Evolutionary conservation across 2,329 filamentous ascomycete genomes (phyloP), one percentile per base, ranked within the genome.

Genomic region (Ambrosiella beaveri): DNA sequence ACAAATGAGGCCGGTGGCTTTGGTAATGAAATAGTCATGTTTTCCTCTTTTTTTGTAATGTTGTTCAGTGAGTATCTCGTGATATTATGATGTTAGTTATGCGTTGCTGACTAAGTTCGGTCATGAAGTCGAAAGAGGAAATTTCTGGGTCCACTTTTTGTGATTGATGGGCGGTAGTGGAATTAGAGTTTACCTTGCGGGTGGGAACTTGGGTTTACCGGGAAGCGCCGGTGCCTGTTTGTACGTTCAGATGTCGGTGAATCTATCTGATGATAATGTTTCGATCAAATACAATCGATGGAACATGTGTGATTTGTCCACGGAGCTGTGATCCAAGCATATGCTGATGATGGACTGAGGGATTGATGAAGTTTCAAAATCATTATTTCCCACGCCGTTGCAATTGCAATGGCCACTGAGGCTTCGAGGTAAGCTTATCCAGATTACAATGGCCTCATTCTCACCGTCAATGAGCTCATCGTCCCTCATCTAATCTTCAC

Each of bases 1-100:
- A 70, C 54, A 17, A 41, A 49, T 41, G 40, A 56, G 9, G 54
- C 27, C 17, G 39, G 15, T 27, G 38, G 17, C 37, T 19, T 11
- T n/a, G 44, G n/a, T 37, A 51, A 12, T 51, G 53, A 55, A 27
- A 4, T 4, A 5, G 27, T 4, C 27, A 27, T 27, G 27, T 27
- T 27, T 27, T 27, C 3, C 3, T 27, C 27, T 27, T 27, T 27
- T 4, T 27, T 2, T 47, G 44, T n/a, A 17, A 47, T 8, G 44
- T 47, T 15, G 44, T 17, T 8, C 7, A 15, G 44, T 47, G 8
- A 5, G 44, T 13, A 8, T 17, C 8, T 47, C 17, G 11, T 13
- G 11, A 8, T 7, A 15, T 13, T 47, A 12, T 15, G 3, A n/a
- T 47, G 6, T 47, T 47, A 17, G 7, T 13, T 13, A 15, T 47